A percentile compares a stretch with the other conserved stretches of the same genome.
Conservation (phyloP, 208 protist genomes). For the Crithidia bombi region DNA sequence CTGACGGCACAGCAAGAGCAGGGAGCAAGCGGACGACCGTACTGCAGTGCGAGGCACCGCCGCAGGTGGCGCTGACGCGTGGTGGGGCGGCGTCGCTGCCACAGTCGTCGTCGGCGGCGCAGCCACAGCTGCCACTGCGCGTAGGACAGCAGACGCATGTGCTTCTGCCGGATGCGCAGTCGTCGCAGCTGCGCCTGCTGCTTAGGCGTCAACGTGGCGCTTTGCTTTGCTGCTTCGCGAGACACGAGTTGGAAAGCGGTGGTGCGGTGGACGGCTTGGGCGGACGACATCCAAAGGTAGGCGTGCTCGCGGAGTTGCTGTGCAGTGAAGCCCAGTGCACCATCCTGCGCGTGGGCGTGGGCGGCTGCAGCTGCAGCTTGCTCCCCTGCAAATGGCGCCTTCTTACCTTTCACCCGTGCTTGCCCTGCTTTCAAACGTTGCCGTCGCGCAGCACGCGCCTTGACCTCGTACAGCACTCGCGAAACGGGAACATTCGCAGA, state of each 20-base stretch:
- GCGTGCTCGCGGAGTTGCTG: conserved; percentile 35
- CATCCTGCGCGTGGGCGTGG: neutral
- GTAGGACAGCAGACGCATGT: conserved; percentile 46
- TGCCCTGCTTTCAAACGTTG: neutral
- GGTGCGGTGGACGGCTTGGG: neutral
- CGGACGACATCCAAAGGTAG: conserved; percentile 27
- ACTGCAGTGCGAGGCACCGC: conserved; percentile 24
- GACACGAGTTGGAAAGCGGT: neutral
- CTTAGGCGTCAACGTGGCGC: neutral
- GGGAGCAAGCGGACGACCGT: conserved; percentile 21
- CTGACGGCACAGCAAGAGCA: conserved; percentile 40
- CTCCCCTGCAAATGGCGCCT: neutral
- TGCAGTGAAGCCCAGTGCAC: conserved; percentile 26
- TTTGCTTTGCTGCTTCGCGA: neutral
- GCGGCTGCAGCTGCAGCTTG: neutral
- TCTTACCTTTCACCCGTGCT: neutral
- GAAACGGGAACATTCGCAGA: conserved; percentile 68
- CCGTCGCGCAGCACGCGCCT: conserved; percentile 15
- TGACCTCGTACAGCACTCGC: conserved; percentile 44
- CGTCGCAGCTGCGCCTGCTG: conserved; percentile 20
- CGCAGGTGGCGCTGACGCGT: conserved; percentile 18
- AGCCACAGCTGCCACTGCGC: conserved; percentile 51
- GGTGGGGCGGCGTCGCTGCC: conserved; percentile 39
- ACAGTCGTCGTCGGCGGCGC: conserved; percentile 49
- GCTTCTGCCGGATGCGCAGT: conserved; percentile 35